Percentiles rank a stretch among this genome's conserved stretches.
Conservation (phyloP, 345 rosid genomes). For the Ailanthus altissimus region DNA sequence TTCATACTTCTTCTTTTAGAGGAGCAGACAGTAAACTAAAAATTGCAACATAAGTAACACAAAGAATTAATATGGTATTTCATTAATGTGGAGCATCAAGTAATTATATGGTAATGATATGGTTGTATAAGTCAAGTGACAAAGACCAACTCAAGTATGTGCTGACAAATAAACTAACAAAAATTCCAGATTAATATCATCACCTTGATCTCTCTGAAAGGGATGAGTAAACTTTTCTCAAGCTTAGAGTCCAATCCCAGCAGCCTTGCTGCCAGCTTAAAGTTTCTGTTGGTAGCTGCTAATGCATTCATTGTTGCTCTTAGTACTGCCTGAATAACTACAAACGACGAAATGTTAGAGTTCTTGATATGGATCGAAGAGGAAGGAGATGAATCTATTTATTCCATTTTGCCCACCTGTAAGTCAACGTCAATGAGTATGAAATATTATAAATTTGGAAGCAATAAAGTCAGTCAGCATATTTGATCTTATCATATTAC, state of each 20-base stretch:
- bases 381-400: slow-evolving; percentile 18
- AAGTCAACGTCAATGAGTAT: slow-evolving; percentile 6
- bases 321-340: slow-evolving; percentile 18
- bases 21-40: background rate
- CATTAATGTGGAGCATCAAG: background rate
- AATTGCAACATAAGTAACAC: background rate
- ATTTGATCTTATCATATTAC: background rate
- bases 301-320: slow-evolving; percentile 80
- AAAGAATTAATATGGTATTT: background rate
- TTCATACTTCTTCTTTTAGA: background rate
- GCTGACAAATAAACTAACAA: background rate
- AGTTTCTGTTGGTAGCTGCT: slow-evolving; percentile 96
- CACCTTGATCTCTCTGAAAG: slow-evolving; percentile 97
- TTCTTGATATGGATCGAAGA: slow-evolving; percentile 10
- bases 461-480: background rate
- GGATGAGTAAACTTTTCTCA: slow-evolving; percentile 90
- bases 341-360: background rate
- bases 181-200: background rate
- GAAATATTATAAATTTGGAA: background rate
- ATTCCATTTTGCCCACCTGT: slow-evolving; percentile 8
- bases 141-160: background rate
- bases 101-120: background rate
- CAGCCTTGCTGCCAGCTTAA: slow-evolving; percentile 85
- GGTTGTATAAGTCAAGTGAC: background rate
- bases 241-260: slow-evolving; percentile 95